Evolutionary conservation across 305 asterid genomes (phyloP).

Genomic region (Euphrasia arctica): DNA sequence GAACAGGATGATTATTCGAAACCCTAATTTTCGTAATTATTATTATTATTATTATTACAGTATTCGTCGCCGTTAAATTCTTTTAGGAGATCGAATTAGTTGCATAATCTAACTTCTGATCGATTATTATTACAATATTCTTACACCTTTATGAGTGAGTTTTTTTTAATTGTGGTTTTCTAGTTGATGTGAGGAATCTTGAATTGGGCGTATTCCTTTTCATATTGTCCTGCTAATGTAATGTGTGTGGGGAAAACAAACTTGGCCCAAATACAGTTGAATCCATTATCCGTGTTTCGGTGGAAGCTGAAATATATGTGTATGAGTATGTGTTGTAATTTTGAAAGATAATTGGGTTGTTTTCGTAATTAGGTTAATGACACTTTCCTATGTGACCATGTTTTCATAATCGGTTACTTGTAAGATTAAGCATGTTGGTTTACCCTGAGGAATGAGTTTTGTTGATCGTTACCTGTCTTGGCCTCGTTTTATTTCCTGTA

Average conservation of each 20-base stretch:
- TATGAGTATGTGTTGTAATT: not conserved
- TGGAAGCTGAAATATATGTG: not conserved
- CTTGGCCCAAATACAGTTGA: not conserved
- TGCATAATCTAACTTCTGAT: not conserved
- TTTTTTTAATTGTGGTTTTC: not conserved
- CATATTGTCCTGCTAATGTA: not conserved
- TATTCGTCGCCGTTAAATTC: not conserved
- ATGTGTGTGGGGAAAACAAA: not conserved
- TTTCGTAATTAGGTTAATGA: not conserved
- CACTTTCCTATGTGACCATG: not conserved
- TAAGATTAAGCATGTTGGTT: not conserved
- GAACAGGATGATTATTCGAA: not conserved
- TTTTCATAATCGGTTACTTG: not conserved
- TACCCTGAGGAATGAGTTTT: not conserved
- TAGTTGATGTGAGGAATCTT: not conserved
- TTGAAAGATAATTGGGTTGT: not conserved
- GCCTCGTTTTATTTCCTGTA: conserved; percentile 12
- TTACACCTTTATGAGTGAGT: not conserved
- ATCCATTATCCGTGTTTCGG: not conserved
- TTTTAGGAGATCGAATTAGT: not conserved
- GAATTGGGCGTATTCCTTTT: conserved; percentile 5
- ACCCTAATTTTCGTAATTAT: not conserved
- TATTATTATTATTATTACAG: not conserved
- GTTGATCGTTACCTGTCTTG: not conserved
- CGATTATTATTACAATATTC: not conserved